Evolutionary conservation across 345 rosid species (phyloP).

Genomic region (Durio zibethinus): DNA sequence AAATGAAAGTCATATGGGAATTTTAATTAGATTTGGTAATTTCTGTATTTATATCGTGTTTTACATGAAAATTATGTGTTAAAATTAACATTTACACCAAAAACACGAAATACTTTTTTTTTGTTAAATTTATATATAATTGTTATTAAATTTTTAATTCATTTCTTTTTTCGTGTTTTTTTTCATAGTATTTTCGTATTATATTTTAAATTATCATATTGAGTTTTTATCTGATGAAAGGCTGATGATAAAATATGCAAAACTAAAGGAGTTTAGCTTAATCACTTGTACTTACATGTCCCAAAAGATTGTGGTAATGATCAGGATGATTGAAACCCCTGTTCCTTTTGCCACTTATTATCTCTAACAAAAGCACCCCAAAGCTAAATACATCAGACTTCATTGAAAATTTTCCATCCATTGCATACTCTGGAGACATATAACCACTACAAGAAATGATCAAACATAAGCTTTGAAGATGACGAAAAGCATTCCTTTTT

Average conservation of each 20-base stretch:
- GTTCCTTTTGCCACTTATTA: constrained; percentile 21
- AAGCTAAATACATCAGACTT: constrained; percentile 38
- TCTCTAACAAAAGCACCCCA: constrained; percentile 35
- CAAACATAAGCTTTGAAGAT: neutral
- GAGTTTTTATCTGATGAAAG: no score
- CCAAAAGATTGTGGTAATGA: constrained; percentile 25
- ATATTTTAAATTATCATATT: no score
- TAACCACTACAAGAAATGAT: constrained; percentile 22
- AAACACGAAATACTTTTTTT: no score
- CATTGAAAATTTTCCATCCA: constrained; percentile 24
- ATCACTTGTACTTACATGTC: constrained; percentile 17
- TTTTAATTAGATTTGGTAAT: no score
- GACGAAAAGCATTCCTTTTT: neutral
- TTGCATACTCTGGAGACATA: constrained; percentile 31
- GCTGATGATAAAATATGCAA: neutral
- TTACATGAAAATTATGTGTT: no score
- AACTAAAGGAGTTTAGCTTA: neutral
- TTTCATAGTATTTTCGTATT: no score
- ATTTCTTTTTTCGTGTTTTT: no score
- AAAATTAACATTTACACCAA: no score
- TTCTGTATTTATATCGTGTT: no score
- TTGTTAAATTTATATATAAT: no score
- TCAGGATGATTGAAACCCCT: neutral
- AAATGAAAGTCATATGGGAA: neutral
- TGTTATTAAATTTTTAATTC: no score